Evolutionary conservation across 345 rosid genomes (phyloP).

Genomic region (Mangifera indica): DNA sequence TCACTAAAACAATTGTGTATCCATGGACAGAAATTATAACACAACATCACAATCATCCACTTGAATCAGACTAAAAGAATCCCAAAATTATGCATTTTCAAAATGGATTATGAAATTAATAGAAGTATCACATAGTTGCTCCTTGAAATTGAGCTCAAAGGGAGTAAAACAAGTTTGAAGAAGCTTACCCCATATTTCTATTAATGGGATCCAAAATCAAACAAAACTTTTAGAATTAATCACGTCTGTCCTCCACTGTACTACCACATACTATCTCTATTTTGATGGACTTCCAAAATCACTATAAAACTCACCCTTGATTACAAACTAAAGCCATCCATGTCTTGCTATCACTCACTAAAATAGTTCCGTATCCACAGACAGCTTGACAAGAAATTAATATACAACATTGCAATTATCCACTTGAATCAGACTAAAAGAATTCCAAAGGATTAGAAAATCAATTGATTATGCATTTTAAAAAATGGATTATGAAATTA

Average conservation of each 20-base stretch:
- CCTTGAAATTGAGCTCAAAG: background rate
- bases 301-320: background rate
- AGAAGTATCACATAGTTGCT: background rate
- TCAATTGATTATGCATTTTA: background rate
- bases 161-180: background rate
- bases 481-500: background rate
- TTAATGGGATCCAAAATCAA: background rate
- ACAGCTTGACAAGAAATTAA: no score
- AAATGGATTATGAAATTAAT: background rate
- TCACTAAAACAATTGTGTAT: no score
- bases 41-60: background rate
- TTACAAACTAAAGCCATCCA: background rate
- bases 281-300: conserved; percentile 3
- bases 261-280: background rate
- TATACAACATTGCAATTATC: background rate
- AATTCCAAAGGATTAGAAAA: no score
- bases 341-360: no score
- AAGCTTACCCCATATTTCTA: background rate
- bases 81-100: background rate
- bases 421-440: background rate
- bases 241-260: background rate
- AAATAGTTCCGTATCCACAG: no score
- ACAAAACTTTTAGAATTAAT: background rate
- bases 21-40: no score
- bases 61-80: background rate